Percentiles rank a stretch among this genome's conserved stretches.
phyloP scores from a whole-genome alignment of 495 filamentous ascomycete genomes.

The Penicillium taxi region DNA sequence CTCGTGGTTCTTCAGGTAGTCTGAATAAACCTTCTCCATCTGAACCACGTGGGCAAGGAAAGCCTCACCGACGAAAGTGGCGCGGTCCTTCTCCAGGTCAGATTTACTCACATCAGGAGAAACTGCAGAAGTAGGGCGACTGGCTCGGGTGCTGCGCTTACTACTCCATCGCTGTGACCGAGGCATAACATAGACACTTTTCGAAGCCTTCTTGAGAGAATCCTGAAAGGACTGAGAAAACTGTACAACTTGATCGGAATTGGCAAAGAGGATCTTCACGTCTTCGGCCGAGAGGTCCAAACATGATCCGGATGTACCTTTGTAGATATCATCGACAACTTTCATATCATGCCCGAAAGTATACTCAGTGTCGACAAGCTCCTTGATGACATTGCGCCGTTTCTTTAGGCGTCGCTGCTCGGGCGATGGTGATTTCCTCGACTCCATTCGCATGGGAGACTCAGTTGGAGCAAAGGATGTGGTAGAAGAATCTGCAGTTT shows the following conservation, averaged over 20 bases:
- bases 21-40: conserved; percentile 80
- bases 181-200: conserved; percentile 61
- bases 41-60: conserved; percentile 63
- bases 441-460: conserved; percentile 16
- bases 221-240: conserved; percentile 74
- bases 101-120: conserved; percentile 32
- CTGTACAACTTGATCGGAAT: conserved; percentile 74
- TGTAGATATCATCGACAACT: conserved; percentile 93
- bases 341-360: conserved; percentile 88
- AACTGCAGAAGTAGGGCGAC: conserved; percentile 22
- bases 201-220: conserved; percentile 67
- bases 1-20: conserved; percentile 81
- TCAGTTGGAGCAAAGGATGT: conserved; percentile 32
- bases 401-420: conserved; percentile 53
- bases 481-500: conserved; percentile 31
- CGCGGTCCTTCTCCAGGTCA: conserved; percentile 64
- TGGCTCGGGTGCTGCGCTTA: conserved; percentile 46
- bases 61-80: conserved; percentile 68
- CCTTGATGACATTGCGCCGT: conserved; percentile 73
- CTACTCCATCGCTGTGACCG: conserved; percentile 50
- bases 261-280: conserved; percentile 80
- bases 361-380: conserved; percentile 85
- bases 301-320: conserved; percentile 79
- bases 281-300: conserved; percentile 74
- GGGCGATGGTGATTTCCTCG: conserved; percentile 39